phyloP scores from a whole-genome alignment of 768 basidiomycete species.

The Naganishia vishniacii region DNA sequence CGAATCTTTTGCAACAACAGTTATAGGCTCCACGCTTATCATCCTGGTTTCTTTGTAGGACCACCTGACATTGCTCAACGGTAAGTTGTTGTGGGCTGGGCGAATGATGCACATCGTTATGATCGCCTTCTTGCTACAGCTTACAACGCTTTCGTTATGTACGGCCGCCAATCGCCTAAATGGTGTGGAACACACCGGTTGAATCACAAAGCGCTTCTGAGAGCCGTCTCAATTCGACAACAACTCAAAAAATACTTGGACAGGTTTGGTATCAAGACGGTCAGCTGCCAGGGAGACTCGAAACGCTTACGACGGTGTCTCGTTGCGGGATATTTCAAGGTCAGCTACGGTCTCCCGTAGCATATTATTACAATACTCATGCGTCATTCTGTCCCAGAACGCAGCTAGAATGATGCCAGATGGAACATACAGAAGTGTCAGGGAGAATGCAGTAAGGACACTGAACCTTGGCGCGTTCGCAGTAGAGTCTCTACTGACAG shows the following conservation, averaged over 20 bases:
- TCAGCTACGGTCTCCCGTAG: too few species aligned
- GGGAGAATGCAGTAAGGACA: constrained; percentile 68
- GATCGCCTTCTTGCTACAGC: constrained; percentile 52
- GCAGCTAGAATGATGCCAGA: constrained; percentile 85
- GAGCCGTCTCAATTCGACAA: constrained; percentile 88
- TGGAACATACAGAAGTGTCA: constrained; percentile 83
- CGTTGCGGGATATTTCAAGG: constrained; percentile 76
- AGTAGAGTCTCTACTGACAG: not conserved
- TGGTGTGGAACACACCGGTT: constrained; percentile 92
- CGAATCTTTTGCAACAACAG: too few species aligned
- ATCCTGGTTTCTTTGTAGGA: constrained; percentile 57
- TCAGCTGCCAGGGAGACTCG: constrained; percentile 85
- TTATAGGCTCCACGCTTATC: not conserved
- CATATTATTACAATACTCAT: too few species aligned
- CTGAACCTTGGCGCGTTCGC: not conserved
- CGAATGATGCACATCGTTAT: not conserved
- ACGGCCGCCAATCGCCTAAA: constrained; percentile 65
- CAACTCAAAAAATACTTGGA: constrained; percentile 93
- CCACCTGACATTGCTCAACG: constrained; percentile 88
- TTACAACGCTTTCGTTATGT: constrained; percentile 84
- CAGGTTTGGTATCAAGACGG: constrained; percentile 71
- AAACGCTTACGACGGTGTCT: constrained; percentile 78
- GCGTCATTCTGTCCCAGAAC: constrained; percentile 55
- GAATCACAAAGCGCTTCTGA: constrained; percentile 87
- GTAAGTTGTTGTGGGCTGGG: constrained; percentile 49